Evolutionary conservation across 106 monocot species (phyloP).

Genomic region (Xerophyta viscosa): DNA sequence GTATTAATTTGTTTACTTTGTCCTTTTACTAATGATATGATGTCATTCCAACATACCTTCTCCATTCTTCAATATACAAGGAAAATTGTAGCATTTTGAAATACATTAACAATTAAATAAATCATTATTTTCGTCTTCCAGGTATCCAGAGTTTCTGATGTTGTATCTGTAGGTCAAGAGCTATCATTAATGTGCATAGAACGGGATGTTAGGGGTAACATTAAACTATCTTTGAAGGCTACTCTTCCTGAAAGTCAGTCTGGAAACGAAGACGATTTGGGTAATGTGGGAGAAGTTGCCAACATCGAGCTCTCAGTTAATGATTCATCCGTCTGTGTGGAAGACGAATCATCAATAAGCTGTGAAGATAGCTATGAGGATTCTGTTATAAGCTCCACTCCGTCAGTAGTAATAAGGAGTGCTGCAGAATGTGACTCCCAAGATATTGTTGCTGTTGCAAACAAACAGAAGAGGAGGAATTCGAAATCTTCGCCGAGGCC

Average conservation of each 20-base stretch:
- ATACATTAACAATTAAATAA: too few species aligned
- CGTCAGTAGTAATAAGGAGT: conserved; percentile 68
- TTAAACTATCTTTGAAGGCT: conserved; percentile 84
- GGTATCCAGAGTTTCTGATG: conserved; percentile 81
- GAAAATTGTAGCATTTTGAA: too few species aligned
- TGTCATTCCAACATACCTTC: too few species aligned
- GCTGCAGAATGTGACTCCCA: conserved; percentile 59
- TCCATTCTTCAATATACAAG: too few species aligned
- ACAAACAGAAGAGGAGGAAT: conserved; percentile 13
- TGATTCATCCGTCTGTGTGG: conserved; percentile 1
- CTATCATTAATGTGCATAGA: conserved; percentile 81
- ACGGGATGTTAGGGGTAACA: conserved; percentile 79
- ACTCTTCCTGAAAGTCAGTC: conserved; percentile 27
- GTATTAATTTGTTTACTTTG: too few species aligned
- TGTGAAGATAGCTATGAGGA: conserved; percentile 7
- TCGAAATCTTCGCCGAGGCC: conserved; percentile 47
- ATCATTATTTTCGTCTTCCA: conserved; percentile 16
- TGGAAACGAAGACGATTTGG: conserved; percentile 3
- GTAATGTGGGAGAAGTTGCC: conserved; percentile 11
- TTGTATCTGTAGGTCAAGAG: conserved; percentile 66
- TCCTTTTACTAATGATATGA: too few species aligned
- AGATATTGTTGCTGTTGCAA: conserved; percentile 14
- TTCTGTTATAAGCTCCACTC: conserved; percentile 20
- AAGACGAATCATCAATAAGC: conserved; percentile 3
- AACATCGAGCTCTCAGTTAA: conserved; percentile 23